These are phyloP conservation scores for Oenanthe javanica DNA, from an alignment of 140 eudicot genomes.

Conservation along the genomic window DNA sequence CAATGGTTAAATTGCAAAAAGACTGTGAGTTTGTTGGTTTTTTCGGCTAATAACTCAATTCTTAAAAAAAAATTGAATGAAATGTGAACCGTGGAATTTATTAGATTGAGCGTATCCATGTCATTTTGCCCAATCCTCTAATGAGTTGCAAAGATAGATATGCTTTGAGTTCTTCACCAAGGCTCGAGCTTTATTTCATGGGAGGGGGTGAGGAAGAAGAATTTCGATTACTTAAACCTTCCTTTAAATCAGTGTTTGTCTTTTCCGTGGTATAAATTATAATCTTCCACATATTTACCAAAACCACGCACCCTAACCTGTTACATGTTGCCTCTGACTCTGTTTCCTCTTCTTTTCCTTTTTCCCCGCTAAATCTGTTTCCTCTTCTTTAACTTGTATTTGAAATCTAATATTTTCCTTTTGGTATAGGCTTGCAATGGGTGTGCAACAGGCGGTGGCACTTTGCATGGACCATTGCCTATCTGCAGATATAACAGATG, in stretches of 20 bases:
- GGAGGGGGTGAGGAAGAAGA: not conserved
- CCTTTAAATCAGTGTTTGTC: not conserved
- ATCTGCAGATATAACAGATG: conserved; percentile 63
- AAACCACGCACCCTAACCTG: too few relatives aligned
- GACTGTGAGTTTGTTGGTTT: too few relatives aligned
- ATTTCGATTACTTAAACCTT: not conserved
- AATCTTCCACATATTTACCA: not conserved
- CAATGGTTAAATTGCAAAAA: too few relatives aligned
- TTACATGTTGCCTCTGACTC: not conserved
- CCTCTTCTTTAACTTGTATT: not conserved
- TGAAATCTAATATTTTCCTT: not conserved
- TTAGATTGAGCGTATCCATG: not conserved
- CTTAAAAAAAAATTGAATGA: not conserved
- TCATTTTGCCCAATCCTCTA: not conserved
- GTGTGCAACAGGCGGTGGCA: conserved; percentile 84
- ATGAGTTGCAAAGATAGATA: not conserved
- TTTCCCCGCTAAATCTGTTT: too few relatives aligned
- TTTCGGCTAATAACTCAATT: too few relatives aligned
- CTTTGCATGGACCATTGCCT: conserved; percentile 93
- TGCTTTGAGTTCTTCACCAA: not conserved
- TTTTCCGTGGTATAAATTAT: not conserved
- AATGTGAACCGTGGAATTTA: not conserved
- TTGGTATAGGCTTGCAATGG: conserved; percentile 83
- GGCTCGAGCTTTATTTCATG: not conserved
- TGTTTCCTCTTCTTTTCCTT: not conserved